Base-by-base conservation (phyloP, 805 yeast genomes). In the Suhomyces sp. region DNA sequence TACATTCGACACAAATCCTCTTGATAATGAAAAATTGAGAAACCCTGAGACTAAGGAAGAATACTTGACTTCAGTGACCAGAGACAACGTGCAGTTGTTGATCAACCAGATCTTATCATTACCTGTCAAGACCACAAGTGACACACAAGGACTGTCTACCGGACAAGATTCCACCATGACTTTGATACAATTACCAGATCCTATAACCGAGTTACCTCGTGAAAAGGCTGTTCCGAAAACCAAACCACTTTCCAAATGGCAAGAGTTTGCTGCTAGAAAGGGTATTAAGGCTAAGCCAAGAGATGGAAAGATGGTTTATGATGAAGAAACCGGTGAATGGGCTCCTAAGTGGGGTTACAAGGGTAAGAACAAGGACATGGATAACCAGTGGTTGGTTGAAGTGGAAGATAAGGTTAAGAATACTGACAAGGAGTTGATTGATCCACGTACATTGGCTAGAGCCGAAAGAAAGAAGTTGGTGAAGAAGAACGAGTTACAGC, bases 261-360 rank as follows among this genome's bases (percentile, higher is more conserved):
- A 93, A 68, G 76, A 76, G 56, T 93, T 93, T 70, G 99, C 99
- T 46, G 84, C 84, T 40, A 86, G 79, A 74, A 93, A 93, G 68
- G 98, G 98, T 54, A 93, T 93, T 59, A 72, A 83, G 64, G 76
- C 95, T 65, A 90, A 86, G 72, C 86, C 85, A 42, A 88, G 83
- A 60, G 81, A 85, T 19, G 96, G 95, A 30, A 93, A 87, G 66
- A 70, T 82, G 76, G 88, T 86, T 1, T 93, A 68, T 51, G 96
- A 93, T 61, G 98, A 93, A 61, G 93, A 76, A 20, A 66, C 77
- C 19, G 90, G 91, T 33, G 90, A 88, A 64, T 93, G 98, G 98
- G 96, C 83, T 42, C 91, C 95, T 51, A 91, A 88, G 64, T 93
- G 98, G 98, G 99, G 99, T 42, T 91, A 83, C 70, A 82, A 84